phyloP scores from a whole-genome alignment of 2,329 filamentous ascomycete species.

The Exophiala sp. region DNA sequence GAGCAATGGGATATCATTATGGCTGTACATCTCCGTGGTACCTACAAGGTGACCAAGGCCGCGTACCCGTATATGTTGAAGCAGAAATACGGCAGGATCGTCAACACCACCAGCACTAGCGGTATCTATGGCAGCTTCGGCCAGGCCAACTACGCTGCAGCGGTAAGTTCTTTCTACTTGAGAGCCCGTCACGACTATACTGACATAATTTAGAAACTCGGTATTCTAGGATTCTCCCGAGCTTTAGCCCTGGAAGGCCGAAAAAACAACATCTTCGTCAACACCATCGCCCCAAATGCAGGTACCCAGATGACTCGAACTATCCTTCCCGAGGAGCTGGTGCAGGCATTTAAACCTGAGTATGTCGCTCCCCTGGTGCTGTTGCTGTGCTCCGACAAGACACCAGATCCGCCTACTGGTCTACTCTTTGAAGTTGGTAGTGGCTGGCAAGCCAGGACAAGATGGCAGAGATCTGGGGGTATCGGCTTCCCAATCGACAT shows the following conservation, averaged over 20 bases:
- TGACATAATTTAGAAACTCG: slow-evolving; percentile 59
- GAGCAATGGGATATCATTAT: slow-evolving; percentile 86
- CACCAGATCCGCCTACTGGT: slow-evolving; percentile 75
- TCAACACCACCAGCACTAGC: slow-evolving; percentile 95
- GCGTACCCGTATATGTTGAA: slow-evolving; percentile 97
- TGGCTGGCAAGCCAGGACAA: slow-evolving; percentile 84
- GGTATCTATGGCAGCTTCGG: slow-evolving; percentile 99
- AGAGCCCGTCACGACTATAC: too few species aligned
- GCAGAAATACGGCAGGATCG: slow-evolving; percentile 94
- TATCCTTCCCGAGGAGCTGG: slow-evolving; percentile 92
- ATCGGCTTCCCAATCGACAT: slow-evolving; percentile 87
- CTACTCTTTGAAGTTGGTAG: slow-evolving; percentile 90
- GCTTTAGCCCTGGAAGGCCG: slow-evolving; percentile 85
- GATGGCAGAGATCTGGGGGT: slow-evolving; percentile 89
- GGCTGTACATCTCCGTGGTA: slow-evolving; percentile 87
- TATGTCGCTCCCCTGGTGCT: slow-evolving; percentile 93
- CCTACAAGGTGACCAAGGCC: slow-evolving; percentile 94
- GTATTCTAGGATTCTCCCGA: slow-evolving; percentile 91
- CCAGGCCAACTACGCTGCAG: slow-evolving; percentile 93
- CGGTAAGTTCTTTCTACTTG: too few species aligned
- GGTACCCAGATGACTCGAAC: slow-evolving; percentile 92
- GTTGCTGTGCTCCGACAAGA: slow-evolving; percentile 78
- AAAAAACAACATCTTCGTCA: slow-evolving; percentile 98
- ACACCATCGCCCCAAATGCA: slow-evolving; percentile 96
- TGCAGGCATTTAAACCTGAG: slow-evolving; percentile 98